phyloP scores from a whole-genome alignment of 441 rosid species.

The Manihot esculenta region DNA sequence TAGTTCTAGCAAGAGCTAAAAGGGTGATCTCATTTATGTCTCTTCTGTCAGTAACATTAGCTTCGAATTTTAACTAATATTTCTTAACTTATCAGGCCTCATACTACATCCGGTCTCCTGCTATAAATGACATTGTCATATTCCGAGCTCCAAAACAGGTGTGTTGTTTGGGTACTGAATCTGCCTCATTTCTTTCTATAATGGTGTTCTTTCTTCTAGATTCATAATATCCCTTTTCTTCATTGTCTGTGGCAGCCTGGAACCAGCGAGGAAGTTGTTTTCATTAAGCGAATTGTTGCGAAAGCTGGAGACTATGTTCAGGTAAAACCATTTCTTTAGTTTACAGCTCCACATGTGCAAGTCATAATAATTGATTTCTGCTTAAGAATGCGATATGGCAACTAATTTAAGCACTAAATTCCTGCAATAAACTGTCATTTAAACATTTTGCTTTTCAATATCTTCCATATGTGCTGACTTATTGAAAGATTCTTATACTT shows the following conservation, averaged over 20 bases:
- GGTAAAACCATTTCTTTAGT: constrained; percentile 34
- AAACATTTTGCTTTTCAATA: not conserved
- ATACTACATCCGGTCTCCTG: constrained; percentile 72
- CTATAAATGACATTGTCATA: constrained; percentile 77
- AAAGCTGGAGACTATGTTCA: constrained; percentile 81
- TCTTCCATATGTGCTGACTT: not conserved
- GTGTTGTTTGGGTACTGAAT: constrained; percentile 7
- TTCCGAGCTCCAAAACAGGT: constrained; percentile 73
- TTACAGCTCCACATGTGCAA: not conserved
- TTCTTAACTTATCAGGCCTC: constrained; percentile 53
- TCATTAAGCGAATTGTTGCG: constrained; percentile 82
- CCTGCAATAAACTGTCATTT: not conserved
- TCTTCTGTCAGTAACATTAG: not conserved
- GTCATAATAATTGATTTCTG: not conserved
- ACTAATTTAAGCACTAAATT: not conserved
- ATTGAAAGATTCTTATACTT: not conserved
- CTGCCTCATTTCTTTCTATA: not conserved
- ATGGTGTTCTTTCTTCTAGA: too few species aligned
- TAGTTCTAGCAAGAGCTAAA: not conserved
- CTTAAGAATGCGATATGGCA: not conserved
- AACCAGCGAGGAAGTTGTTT: constrained; percentile 67
- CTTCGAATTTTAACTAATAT: constrained; percentile 11
- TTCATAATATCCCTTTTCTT: constrained; percentile 19
- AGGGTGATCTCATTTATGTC: not conserved
- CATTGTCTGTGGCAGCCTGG: constrained; percentile 64